Percentiles rank a stretch among this genome's conserved stretches.
Evolutionary conservation across 2,329 filamentous ascomycete genomes (phyloP).

Genomic region (Fusarium burgessii): DNA sequence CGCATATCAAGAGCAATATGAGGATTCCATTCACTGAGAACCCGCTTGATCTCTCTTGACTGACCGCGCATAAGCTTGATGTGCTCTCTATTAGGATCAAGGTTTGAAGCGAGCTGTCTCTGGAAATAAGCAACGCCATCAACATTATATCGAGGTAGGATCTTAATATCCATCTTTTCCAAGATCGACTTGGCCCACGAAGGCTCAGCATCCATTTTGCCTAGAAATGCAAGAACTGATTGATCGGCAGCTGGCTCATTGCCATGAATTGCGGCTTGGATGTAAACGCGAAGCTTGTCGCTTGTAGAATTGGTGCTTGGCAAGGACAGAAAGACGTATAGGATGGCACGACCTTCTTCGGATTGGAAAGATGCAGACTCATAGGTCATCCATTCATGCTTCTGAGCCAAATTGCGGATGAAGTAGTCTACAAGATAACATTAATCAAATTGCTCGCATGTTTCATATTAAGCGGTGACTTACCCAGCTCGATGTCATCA

Average conservation of each 20-base stretch:
- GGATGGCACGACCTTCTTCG: constrained; percentile 17
- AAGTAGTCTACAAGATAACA: constrained; percentile 3
- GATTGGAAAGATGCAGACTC: not conserved
- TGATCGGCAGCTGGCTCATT: constrained; percentile 27
- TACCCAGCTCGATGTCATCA: constrained; percentile 7
- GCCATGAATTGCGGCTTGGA: constrained; percentile 21
- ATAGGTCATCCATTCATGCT: constrained; percentile 21
- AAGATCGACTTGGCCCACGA: constrained; percentile 5
- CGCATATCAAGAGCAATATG: constrained; percentile 21
- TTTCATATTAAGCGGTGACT: too few relatives aligned
- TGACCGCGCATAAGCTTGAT: constrained; percentile 9
- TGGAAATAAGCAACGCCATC: constrained; percentile 29
- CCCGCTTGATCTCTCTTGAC: constrained; percentile 4
- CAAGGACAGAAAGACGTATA: constrained; percentile 9
- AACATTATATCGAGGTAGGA: constrained; percentile 18
- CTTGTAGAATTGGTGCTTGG: not conserved
- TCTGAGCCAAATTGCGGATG: not conserved
- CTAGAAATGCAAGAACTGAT: not conserved
- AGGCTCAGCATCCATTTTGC: constrained; percentile 23
- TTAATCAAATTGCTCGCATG: accelerated
- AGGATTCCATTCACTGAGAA: constrained; percentile 8
- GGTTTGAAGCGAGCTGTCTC: constrained; percentile 5
- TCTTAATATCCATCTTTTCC: constrained; percentile 27
- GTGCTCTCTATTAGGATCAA: constrained; percentile 22
- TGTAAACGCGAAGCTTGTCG: not conserved